Evolutionary conservation across 257 asterid species (phyloP).

Genomic region (Solanum appendiculatum): DNA sequence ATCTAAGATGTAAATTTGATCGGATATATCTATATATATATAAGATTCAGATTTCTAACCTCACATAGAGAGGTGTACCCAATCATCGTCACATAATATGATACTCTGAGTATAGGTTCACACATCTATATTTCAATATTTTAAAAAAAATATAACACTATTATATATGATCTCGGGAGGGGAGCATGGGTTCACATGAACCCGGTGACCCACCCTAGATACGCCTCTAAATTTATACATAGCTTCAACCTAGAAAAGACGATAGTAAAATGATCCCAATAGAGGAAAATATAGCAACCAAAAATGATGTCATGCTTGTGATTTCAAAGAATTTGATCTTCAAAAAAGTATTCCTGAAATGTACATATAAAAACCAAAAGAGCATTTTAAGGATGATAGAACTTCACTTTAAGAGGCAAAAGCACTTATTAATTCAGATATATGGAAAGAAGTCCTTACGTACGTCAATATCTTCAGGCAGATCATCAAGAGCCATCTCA

Average conservation of each 20-base stretch:
- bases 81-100: too few relatives aligned
- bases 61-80: too few relatives aligned
- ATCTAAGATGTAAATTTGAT: too few relatives aligned
- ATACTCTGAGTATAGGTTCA: too few relatives aligned
- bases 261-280: not conserved
- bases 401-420: not conserved
- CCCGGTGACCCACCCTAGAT: too few relatives aligned
- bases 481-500: constrained; percentile 76
- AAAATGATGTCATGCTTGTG: not conserved
- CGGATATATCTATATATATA: too few relatives aligned
- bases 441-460: constrained; percentile 61
- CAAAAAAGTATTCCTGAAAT: not conserved
- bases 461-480: constrained; percentile 71
- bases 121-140: too few relatives aligned
- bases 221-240: too few relatives aligned
- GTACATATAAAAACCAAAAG: not conserved
- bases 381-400: not conserved
- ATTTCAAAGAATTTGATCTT: not conserved
- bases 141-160: too few relatives aligned
- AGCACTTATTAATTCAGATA: not conserved
- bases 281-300: not conserved
- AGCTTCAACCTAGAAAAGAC: not conserved
- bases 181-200: too few relatives aligned
- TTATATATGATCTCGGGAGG: too few relatives aligned
- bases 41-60: too few relatives aligned